phyloP scores from a whole-genome alignment of 139 green algal genomes.

The Closterium sp. region DNA sequence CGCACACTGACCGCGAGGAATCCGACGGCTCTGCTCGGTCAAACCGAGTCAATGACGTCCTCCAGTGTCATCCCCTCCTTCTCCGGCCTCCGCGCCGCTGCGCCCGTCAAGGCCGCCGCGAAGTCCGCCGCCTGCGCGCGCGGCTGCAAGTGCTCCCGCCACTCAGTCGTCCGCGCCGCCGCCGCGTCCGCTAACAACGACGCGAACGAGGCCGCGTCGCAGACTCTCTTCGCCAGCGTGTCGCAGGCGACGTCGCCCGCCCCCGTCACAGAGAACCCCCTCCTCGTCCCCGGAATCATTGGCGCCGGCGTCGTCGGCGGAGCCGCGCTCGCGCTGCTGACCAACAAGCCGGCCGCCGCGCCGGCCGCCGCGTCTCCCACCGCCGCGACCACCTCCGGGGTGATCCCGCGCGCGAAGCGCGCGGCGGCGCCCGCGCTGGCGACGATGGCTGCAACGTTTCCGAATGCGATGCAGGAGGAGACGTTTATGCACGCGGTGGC shows the following conservation, averaged over 20 bases:
- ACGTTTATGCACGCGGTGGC: neutral
- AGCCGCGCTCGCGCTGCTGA: conserved; percentile 83
- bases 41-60: neutral
- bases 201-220: conserved; percentile 63
- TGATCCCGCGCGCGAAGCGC: neutral
- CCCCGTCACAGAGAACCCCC: conserved; percentile 58
- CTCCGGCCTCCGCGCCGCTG: neutral
- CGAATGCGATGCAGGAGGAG: conserved; percentile 9
- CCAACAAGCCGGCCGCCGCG: conserved; percentile 73
- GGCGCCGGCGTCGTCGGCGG: conserved; percentile 75
- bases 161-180: conserved; percentile 75
- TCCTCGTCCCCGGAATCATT: conserved; percentile 52
- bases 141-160: neutral
- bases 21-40: neutral
- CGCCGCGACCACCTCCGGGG: neutral
- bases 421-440: neutral
- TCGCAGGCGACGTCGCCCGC: conserved; percentile 75
- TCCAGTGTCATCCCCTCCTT: neutral
- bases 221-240: conserved; percentile 58
- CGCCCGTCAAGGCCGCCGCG: conserved; percentile 60
- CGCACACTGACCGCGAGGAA: neutral
- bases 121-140: neutral
- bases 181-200: conserved; percentile 75
- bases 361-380: conserved; percentile 16
- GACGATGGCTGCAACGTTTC: neutral